Evolutionary conservation across 2,329 filamentous ascomycete genomes (phyloP).

Genomic region (Trichophyton benhamiae): DNA sequence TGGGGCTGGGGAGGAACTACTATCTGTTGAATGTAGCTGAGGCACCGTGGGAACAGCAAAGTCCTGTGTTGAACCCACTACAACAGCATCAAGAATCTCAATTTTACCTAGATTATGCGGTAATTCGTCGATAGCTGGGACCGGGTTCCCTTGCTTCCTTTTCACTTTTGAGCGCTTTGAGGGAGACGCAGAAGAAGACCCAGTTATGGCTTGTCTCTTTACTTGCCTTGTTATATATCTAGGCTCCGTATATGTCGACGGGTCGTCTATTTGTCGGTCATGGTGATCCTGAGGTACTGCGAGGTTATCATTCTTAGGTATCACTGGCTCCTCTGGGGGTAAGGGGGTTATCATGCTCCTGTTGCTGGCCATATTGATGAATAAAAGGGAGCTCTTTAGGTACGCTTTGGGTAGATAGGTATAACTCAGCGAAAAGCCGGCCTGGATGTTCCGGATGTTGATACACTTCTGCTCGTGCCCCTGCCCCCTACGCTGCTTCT

Average conservation of each 20-base stretch:
- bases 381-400: neutral
- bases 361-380: neutral
- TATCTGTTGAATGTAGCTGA: neutral
- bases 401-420: neutral
- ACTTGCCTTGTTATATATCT: neutral
- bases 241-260: neutral
- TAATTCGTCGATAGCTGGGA: constrained; percentile 13
- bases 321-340: neutral
- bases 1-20: neutral
- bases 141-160: neutral
- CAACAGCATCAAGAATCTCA: neutral
- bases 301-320: neutral
- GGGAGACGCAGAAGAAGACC: neutral
- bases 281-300: neutral
- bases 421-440: neutral
- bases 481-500: neutral
- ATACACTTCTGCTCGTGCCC: neutral
- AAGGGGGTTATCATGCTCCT: neutral
- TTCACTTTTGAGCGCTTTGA: neutral
- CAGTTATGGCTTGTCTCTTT: neutral
- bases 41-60: neutral
- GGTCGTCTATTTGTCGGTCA: neutral
- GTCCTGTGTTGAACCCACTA: neutral
- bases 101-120: constrained; percentile 18
- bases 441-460: neutral